Percentiles rank a stretch among this genome's conserved stretches.
These are phyloP conservation scores for Syzygium aromaticum DNA, from an alignment of 345 rosid genomes.

Conservation along the genomic window DNA sequence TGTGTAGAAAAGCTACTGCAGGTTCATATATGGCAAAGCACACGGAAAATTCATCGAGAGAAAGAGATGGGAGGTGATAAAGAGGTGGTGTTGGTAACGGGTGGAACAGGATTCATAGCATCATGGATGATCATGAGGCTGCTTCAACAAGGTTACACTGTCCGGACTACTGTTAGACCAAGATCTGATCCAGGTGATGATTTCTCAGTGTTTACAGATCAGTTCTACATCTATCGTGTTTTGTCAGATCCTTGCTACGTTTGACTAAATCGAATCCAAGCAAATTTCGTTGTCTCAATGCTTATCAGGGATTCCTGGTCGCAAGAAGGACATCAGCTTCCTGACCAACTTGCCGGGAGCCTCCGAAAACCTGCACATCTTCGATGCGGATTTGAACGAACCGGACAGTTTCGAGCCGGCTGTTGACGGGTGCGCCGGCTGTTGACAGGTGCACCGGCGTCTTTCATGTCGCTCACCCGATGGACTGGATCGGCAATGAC, in stretches of 20 bases:
- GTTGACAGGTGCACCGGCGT: slow-evolving; percentile 23
- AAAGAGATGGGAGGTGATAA: neutral
- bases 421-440: slow-evolving; percentile 16
- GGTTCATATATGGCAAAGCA: neutral
- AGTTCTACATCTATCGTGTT: neutral
- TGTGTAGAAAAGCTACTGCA: neutral
- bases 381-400: slow-evolving; percentile 13
- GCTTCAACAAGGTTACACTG: slow-evolving; percentile 2
- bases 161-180: slow-evolving; percentile 1
- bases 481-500: slow-evolving; percentile 20
- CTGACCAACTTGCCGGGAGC: slow-evolving; percentile 19
- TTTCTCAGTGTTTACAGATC: neutral
- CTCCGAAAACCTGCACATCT: slow-evolving; percentile 11
- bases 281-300: neutral
- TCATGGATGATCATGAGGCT: slow-evolving; percentile 13
- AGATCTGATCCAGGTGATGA: neutral
- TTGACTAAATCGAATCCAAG: neutral
- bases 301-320: neutral
- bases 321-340: slow-evolving; percentile 12
- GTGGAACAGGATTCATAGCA: slow-evolving; percentile 2
- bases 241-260: neutral
- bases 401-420: slow-evolving; percentile 24
- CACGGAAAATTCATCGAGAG: neutral
- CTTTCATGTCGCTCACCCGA: slow-evolving; percentile 27
- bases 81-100: neutral